Conservation (phyloP, 306 rosid genomes). For the Hylodesmum podocarpum region DNA sequence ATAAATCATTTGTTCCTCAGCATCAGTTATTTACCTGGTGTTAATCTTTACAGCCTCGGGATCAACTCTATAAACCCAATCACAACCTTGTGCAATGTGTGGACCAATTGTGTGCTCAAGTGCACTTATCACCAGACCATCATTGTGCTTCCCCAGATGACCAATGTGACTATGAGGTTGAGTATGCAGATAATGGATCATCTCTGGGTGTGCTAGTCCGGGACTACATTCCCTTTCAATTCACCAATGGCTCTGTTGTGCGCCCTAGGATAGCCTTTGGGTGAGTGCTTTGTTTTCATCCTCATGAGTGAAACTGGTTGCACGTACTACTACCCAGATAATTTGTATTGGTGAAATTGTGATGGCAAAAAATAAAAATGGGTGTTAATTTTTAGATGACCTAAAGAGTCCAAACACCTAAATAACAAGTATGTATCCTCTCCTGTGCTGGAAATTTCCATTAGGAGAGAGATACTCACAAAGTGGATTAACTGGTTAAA, state of each 20-base stretch:
- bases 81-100: slow-evolving; percentile 54
- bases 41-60: slow-evolving; percentile 52
- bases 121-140: slow-evolving; percentile 29
- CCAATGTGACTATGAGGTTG: slow-evolving; percentile 85
- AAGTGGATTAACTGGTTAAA: no score
- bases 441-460: no score
- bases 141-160: slow-evolving; percentile 56
- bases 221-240: slow-evolving; percentile 50
- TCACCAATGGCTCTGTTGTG: slow-evolving; percentile 62
- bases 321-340: not conserved
- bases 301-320: not conserved
- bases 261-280: slow-evolving; percentile 73
- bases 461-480: no score
- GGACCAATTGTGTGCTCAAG: slow-evolving; percentile 58
- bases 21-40: not conserved
- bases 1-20: not conserved
- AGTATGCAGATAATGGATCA: slow-evolving; percentile 85
- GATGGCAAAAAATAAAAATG: not conserved
- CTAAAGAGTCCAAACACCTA: no score
- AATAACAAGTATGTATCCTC: no score
- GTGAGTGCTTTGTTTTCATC: slow-evolving; percentile 44
- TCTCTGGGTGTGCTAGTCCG: slow-evolving; percentile 78
- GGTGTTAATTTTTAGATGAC: no score
- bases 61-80: slow-evolving; percentile 63
- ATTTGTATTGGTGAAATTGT: not conserved